Percentiles rank a stretch among this genome's conserved stretches.
Evolutionary conservation across 2,329 filamentous ascomycete species (phyloP).

Genomic region (Aspergillus sp.): DNA sequence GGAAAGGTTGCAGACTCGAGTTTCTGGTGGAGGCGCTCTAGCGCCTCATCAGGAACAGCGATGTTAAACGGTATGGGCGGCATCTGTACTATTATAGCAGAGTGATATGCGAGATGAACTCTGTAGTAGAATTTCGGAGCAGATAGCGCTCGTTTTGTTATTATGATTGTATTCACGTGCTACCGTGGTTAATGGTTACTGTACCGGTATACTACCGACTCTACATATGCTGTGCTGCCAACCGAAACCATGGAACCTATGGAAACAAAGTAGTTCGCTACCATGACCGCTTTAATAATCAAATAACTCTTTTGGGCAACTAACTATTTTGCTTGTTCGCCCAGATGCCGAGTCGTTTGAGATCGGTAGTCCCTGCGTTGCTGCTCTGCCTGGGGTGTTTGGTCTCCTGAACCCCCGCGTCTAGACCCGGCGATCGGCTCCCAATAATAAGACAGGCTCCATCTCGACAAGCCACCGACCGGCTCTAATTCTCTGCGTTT

Average conservation of each 20-base stretch:
- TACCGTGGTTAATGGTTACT: not conserved
- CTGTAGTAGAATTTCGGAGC: not conserved
- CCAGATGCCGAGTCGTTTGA: no score
- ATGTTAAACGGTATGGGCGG: conserved; percentile 46
- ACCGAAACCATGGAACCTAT: not conserved
- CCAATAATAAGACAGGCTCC: conserved; percentile 21
- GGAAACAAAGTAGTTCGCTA: not conserved
- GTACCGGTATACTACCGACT: no score
- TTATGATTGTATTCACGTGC: not conserved
- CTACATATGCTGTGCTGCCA: not conserved
- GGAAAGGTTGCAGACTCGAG: conserved; percentile 56
- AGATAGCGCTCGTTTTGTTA: not conserved
- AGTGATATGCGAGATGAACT: not conserved
- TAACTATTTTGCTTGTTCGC: not conserved
- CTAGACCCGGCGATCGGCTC: conserved; percentile 34
- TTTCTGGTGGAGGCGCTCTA: conserved; percentile 57
- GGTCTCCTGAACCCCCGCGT: conserved; percentile 24
- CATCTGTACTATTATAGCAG: not conserved
- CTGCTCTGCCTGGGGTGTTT: not conserved
- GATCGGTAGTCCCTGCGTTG: no score
- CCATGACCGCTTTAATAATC: not conserved
- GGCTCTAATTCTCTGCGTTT: conserved; percentile 17
- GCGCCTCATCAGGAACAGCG: conserved; percentile 50
- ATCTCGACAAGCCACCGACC: conserved; percentile 9
- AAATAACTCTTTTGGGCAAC: not conserved